Evolutionary conservation across 164 flowering plant genomes (phyloP).

Genomic region (Kingdonia uniflora): DNA sequence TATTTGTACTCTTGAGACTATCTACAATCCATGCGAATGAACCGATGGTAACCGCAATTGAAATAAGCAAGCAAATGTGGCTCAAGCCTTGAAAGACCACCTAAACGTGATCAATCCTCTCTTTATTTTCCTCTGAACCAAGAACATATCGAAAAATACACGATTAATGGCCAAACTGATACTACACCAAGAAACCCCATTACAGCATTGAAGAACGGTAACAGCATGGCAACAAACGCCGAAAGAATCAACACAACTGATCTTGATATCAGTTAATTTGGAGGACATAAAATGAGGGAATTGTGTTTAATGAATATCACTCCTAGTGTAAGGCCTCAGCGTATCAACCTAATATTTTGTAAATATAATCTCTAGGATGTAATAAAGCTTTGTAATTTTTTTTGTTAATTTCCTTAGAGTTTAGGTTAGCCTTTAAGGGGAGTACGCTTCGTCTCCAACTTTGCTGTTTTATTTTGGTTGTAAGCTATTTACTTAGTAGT

Average conservation of each 20-base stretch:
- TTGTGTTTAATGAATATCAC: constrained; percentile 1
- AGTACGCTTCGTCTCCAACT: too few relatives aligned
- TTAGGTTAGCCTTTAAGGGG: too few relatives aligned
- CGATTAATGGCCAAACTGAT: constrained; percentile 31
- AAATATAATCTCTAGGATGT: too few relatives aligned
- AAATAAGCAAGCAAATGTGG: constrained; percentile 10
- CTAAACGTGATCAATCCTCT: constrained; percentile 21
- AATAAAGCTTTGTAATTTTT: too few relatives aligned
- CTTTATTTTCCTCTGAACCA: constrained; percentile 21
- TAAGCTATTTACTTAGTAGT: too few relatives aligned
- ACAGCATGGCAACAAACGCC: constrained; percentile 25
- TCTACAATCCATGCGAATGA: constrained; percentile 14
- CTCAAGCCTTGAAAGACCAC: constrained; percentile 14
- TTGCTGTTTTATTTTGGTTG: too few relatives aligned
- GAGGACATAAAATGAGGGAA: constrained; percentile 13
- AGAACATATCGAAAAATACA: constrained; percentile 33
- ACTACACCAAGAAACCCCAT: constrained; percentile 26
- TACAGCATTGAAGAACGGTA: constrained; percentile 41
- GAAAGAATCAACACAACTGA: constrained; percentile 21
- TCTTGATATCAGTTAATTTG: constrained; percentile 21
- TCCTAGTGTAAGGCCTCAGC: constrained; percentile 9
- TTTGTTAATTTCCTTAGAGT: too few relatives aligned
- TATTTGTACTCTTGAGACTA: constrained; percentile 8
- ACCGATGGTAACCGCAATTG: constrained; percentile 8
- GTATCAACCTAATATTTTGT: too few relatives aligned